Evolutionary conservation across 768 basidiomycete genomes (phyloP).

Genomic region (Boletus insuetus): DNA sequence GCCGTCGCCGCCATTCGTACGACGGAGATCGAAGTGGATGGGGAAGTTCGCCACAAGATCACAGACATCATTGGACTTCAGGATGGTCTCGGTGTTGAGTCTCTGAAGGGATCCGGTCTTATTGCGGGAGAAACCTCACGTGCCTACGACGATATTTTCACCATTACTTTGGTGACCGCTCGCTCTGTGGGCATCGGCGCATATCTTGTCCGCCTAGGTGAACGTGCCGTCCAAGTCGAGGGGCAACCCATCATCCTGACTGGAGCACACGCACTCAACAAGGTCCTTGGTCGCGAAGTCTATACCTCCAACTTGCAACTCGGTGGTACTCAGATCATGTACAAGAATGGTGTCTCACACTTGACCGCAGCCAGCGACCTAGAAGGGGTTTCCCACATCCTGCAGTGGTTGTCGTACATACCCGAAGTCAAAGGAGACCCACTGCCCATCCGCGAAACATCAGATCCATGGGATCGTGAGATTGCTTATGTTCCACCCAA

Average conservation of each 20-base stretch:
- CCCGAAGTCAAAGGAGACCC: slow-evolving; percentile 79
- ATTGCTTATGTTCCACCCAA: slow-evolving; percentile 91
- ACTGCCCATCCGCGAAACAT: slow-evolving; percentile 71
- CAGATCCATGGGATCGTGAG: slow-evolving; percentile 88
- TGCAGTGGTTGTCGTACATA: slow-evolving; percentile 93
- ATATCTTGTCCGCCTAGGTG: slow-evolving; percentile 95
- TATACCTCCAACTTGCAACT: slow-evolving; percentile 98
- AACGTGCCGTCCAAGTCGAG: slow-evolving; percentile 97
- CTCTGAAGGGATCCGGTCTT: slow-evolving; percentile 91
- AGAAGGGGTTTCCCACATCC: slow-evolving; percentile 90
- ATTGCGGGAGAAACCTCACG: slow-evolving; percentile 98
- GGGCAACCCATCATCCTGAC: slow-evolving; percentile 99
- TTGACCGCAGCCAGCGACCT: slow-evolving; percentile 93
- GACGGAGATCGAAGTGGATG: slow-evolving; percentile 78
- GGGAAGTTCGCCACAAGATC: slow-evolving; percentile 89
- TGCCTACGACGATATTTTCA: slow-evolving; percentile 99
- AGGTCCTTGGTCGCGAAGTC: slow-evolving; percentile 97
- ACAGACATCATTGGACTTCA: slow-evolving; percentile 97
- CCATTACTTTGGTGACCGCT: slow-evolving; percentile 97
- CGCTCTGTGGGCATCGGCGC: slow-evolving; percentile 99
- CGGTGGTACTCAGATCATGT: slow-evolving; percentile 99
- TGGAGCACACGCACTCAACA: slow-evolving; percentile 95
- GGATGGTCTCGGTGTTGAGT: slow-evolving; percentile 96
- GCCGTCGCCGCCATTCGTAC: slow-evolving; percentile 75
- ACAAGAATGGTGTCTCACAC: slow-evolving; percentile 99